phyloP scores from a whole-genome alignment of 768 basidiomycete genomes.

The Boletus tylopilopsis region DNA sequence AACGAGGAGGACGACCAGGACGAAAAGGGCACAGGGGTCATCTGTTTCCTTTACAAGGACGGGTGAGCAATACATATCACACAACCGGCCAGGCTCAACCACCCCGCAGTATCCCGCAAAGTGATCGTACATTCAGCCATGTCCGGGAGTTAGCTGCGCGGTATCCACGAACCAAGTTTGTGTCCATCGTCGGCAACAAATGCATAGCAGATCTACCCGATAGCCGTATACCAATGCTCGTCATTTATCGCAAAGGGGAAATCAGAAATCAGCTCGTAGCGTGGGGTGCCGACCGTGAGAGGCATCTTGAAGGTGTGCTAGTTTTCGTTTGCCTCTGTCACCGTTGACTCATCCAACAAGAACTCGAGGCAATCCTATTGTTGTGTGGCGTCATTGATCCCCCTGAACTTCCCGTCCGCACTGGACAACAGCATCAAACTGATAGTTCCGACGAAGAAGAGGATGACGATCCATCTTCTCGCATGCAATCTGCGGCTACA shows the following conservation, averaged over 20 bases:
- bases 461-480: slow-evolving; percentile 47
- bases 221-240: slow-evolving; percentile 82
- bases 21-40: slow-evolving; percentile 81
- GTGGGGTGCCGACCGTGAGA: slow-evolving; percentile 78
- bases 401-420: slow-evolving; percentile 41
- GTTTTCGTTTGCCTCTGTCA: not conserved
- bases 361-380: slow-evolving; percentile 68
- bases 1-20: slow-evolving; percentile 62
- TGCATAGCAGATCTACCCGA: slow-evolving; percentile 98
- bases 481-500: slow-evolving; percentile 54
- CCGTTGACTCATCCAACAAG: slow-evolving; percentile 32
- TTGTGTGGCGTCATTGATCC: slow-evolving; percentile 63
- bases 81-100: not conserved
- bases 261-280: slow-evolving; percentile 81
- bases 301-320: slow-evolving; percentile 67
- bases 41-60: slow-evolving; percentile 95
- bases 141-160: slow-evolving; percentile 69
- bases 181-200: slow-evolving; percentile 91
- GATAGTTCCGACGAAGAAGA: slow-evolving; percentile 46
- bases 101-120: slow-evolving; percentile 66
- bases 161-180: slow-evolving; percentile 91
- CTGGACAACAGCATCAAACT: slow-evolving; percentile 30
- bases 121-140: slow-evolving; percentile 70
- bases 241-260: slow-evolving; percentile 91
- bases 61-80: slow-evolving; percentile 51